Base-by-base conservation (phyloP, 2,329 filamentous ascomycete genomes). In the Bertia moriformis region DNA sequence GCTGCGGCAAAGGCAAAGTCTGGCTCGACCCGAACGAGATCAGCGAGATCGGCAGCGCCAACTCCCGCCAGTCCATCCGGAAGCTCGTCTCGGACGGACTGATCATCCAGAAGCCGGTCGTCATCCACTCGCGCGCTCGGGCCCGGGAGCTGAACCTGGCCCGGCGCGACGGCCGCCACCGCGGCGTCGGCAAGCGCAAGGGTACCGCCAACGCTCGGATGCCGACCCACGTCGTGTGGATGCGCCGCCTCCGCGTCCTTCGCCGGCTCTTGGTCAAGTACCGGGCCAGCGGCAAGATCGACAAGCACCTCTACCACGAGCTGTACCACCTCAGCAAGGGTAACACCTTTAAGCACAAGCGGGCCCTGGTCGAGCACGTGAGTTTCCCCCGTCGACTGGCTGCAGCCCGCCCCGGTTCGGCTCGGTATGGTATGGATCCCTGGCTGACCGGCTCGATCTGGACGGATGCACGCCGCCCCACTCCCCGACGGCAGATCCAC, bases 261-360 rank as follows among this genome's bases (percentile, higher is more conserved):
- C 89, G 91, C 65, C 91, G 91, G 66, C 83, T 98, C 47, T 77
- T 98, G 55, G 91, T 95, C 76, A 96, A 96, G 79, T 98, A 98
- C 79, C 89, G 91, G 70, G 89, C 89, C 67, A 84, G 83, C 61
- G 93, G 93, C 69, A 98, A 98, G 84, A 98, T 98, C 66, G 91
- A 98, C 76, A 98, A 98, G 83, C 91, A 98, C 78, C 87, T 98
- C 48, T 98, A 98, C 81, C 91, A 98, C 80, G 88, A 96, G 75
- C 86, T 98, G 55, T 98, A 98, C 79, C 91, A 95, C 71, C 75
- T 93, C 65, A 91, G 84, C 82, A 98, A 98, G 88, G 91, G 91
- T 93, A 98, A 98, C 83, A 89, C 91, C 67, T 98, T 98, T 84
- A 98, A 98, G 88, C 91, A 98, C 86, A 98, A 96, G 87, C 83